Base-by-base conservation (phyloP, 805 yeast species). In the Suhomyces emberorum region DNA sequence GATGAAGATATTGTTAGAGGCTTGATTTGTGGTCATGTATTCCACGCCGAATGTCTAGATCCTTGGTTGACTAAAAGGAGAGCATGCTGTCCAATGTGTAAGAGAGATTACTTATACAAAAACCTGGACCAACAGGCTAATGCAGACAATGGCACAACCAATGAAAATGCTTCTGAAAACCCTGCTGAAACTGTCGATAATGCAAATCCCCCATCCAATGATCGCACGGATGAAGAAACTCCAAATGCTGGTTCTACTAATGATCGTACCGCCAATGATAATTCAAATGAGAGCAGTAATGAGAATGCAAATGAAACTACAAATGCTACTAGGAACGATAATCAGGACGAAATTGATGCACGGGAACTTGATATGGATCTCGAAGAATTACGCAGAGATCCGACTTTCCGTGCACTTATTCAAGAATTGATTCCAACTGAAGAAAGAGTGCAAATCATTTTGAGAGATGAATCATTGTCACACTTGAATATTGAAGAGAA, bases 1-100 rank as follows among this genome's bases (percentile, higher is more conserved):
- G 73, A 73, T 33, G 79, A 72, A 10, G 87, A 83, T 35, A 53
- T 57, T 1, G 87, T 86, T 2, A 74, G 95, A 33, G 87, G 87
- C 0, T 67, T 87, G 29, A 65, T 83, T 8, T 86, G 95, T 61
- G 88, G 88, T 3, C 95, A 86, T 58, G 88, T 82, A 2, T 86
- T 80, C 70, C 95, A 86, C 52, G 69, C 80, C 15, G 81, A 73
- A 12, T 86, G 95, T 59, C 71, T 87, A 35, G 88, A 82, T 44
- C 89, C 89, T 2, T 86, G 95, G 95, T 63, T 86, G 31, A 79
- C 77, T 2, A 74, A 76, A 44, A 66, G 91, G 46, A 72, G 83
- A 31, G 89, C 88, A 1, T 81, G 86, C 48, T 86, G 95, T 54
- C 95, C 95, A 7, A 77, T 81, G 68, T 86, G 95, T 59, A 83